These are phyloP conservation scores for Fusarium virguliforme DNA, from an alignment of 2,329 filamentous ascomycete species.

Conservation along the genomic window DNA sequence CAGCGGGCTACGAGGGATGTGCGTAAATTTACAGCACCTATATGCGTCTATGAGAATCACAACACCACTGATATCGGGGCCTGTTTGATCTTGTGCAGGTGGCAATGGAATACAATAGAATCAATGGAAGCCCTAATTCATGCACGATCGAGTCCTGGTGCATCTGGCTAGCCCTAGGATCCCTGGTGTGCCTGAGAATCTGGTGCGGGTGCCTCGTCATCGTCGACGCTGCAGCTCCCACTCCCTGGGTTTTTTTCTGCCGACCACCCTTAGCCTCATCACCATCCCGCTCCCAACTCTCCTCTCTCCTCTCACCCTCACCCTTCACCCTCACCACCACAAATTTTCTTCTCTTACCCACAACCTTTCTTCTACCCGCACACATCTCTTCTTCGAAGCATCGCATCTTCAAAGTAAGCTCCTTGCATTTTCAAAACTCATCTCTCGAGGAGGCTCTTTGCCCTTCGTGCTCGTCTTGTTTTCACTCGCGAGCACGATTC, in stretches of 20 bases:
- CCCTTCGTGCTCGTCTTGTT: background rate
- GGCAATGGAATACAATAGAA: background rate
- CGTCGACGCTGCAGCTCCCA: constrained; percentile 4
- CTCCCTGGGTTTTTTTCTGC: background rate
- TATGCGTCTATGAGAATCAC: constrained; percentile 2
- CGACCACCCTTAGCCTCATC: background rate
- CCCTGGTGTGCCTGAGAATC: background rate
- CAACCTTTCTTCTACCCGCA: background rate
- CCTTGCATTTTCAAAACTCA: background rate
- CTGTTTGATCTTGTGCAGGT: background rate
- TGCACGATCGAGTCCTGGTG: background rate
- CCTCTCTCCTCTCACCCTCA: background rate
- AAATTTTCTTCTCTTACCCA: background rate
- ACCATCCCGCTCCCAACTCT: constrained; percentile 6
- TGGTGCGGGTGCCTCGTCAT: background rate
- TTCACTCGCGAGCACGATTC: background rate
- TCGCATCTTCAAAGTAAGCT: background rate
- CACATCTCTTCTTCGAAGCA: background rate
- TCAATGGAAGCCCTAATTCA: no score
- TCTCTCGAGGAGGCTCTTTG: background rate
- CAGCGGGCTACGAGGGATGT: constrained; percentile 6
- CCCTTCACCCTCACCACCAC: background rate
- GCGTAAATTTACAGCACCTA: background rate
- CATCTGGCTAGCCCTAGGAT: background rate
- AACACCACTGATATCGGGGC: background rate